Base-by-base conservation (phyloP, 129 eudicot genomes). In the Artemisia argyi region DNA sequence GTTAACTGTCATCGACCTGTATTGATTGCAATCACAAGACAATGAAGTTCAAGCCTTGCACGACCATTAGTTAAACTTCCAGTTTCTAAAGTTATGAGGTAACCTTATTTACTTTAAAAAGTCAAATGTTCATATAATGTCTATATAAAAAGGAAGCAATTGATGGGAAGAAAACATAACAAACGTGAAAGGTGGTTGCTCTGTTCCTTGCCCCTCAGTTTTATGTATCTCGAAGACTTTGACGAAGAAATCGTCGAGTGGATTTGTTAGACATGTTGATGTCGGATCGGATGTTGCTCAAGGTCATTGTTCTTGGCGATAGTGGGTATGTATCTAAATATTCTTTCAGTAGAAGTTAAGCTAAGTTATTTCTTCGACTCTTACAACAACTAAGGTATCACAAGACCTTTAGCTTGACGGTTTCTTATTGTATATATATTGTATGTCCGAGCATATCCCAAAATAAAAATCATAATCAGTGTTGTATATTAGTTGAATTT, bases 281-380 rank as follows among this genome's bases (percentile, higher is more conserved):
- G 71, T 82, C 85, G 1, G 81, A 83, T 63, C 80, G 97, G 68
- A 82, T 87, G 73, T 80, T 91, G 88, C 97, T 91, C 67, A 91
- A 91, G 84, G 84, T 91, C 81, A 88, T 91, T 39, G 90, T 91
- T 68, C 92, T 91, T 14, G 97, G 97, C 4, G 97, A 91, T 56
- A 85, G 91, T 52, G 95, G 91, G 97, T 91, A 83, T 11, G 81
- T 57, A 8, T 52, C 61, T 3, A 1, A 15, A 1, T 35, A 9
- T 66, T 66, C 4, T 28, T 20, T 16, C 16, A 24, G 1, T 32
- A 65, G 50, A 8, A 66, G 44, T 22, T n/a, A 18, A 46, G 1
- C 20, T 52, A 12, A 51, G 55, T 70, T 30, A 15, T 69, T 13
- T 22, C 14, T 28, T 15, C 59, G n/a, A 39, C 46, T 39, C 46